Evolutionary conservation across 352 stramenopile genomes (phyloP).

Genomic region (Lagenidium sp.): DNA sequence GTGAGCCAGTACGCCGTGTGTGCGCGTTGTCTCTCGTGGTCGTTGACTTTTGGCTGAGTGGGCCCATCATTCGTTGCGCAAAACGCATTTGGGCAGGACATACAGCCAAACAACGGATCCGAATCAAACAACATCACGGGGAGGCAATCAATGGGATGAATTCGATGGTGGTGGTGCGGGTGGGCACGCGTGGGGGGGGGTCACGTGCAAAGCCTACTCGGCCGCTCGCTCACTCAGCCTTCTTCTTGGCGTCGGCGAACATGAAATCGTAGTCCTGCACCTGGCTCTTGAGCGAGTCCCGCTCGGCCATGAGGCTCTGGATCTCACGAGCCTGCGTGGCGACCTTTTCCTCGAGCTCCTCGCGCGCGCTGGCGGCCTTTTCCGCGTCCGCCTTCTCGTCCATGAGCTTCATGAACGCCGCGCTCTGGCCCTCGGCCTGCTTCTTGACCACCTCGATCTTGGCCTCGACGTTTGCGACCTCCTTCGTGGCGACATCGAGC

Average conservation of each 20-base stretch:
- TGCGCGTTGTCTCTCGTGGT: no score
- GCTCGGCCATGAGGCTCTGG: constrained; percentile 37
- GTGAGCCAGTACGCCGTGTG: no score
- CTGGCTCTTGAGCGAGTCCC: constrained; percentile 66
- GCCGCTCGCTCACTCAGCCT: constrained; percentile 51
- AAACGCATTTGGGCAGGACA: no score
- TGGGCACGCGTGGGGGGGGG: no score
- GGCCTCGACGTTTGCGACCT: constrained; percentile 34
- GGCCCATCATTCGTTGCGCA: no score
- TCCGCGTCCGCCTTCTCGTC: constrained; percentile 61
- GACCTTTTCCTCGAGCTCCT: constrained; percentile 35
- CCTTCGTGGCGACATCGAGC: constrained; percentile 21
- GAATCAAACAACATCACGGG: no score
- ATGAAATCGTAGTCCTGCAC: constrained; percentile 88
- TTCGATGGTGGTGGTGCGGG: no score
- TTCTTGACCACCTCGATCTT: constrained; percentile 60
- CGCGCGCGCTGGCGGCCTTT: constrained; percentile 31
- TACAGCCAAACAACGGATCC: no score
- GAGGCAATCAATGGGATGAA: no score
- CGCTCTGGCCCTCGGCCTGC: constrained; percentile 64
- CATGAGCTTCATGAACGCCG: constrained; percentile 76
- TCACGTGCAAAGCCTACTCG: no score
- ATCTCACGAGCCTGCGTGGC: constrained; percentile 34
- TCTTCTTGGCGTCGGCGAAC: constrained; percentile 85
- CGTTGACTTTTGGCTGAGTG: no score